These are phyloP conservation scores for Colletotrichum shisoi DNA, from an alignment of 2,329 filamentous ascomycete genomes.

Conservation along the genomic window DNA sequence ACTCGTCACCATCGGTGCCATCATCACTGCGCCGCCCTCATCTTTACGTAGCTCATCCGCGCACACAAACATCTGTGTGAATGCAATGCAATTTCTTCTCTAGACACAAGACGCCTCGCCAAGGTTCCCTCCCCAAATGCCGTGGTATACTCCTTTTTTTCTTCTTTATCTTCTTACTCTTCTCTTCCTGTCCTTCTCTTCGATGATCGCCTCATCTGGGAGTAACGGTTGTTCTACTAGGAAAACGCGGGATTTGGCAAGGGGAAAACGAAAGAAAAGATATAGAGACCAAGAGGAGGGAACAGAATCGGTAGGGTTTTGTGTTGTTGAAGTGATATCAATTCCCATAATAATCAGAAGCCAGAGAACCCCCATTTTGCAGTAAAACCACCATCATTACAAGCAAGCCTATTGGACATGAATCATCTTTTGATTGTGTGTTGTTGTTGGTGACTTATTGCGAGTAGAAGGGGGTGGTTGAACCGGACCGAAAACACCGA, in stretches of 20 bases:
- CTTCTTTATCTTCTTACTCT: conserved; percentile 7
- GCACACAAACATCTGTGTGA: not conserved
- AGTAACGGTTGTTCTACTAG: conserved; percentile 8
- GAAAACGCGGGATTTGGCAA: not conserved
- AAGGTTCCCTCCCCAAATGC: conserved; percentile 20
- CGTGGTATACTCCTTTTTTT: conserved; percentile 26
- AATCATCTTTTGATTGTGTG: conserved; percentile 38
- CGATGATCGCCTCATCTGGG: conserved; percentile 32
- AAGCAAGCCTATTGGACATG: conserved; percentile 32
- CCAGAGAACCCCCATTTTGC: conserved; percentile 25
- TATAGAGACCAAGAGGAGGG: not conserved
- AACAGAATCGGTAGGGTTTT: not conserved
- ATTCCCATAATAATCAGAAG: conserved; percentile 36
- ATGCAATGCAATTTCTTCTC: conserved; percentile 30
- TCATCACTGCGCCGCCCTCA: too few species aligned
- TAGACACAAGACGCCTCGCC: conserved; percentile 37
- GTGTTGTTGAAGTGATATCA: conserved; percentile 37
- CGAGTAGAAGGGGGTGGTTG: conserved; percentile 25
- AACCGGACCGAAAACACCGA: conserved; percentile 23
- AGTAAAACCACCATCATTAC: conserved; percentile 22
- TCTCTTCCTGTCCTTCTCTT: conserved; percentile 17
- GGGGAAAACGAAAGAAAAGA: not conserved
- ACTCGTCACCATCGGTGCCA: not conserved
- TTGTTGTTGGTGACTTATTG: conserved; percentile 37
- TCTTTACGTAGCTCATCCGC: not conserved